Percentiles rank a stretch among this genome's conserved stretches.
Conservation (phyloP, 2,329 filamentous ascomycete species). For the Arthroderma sp. region DNA sequence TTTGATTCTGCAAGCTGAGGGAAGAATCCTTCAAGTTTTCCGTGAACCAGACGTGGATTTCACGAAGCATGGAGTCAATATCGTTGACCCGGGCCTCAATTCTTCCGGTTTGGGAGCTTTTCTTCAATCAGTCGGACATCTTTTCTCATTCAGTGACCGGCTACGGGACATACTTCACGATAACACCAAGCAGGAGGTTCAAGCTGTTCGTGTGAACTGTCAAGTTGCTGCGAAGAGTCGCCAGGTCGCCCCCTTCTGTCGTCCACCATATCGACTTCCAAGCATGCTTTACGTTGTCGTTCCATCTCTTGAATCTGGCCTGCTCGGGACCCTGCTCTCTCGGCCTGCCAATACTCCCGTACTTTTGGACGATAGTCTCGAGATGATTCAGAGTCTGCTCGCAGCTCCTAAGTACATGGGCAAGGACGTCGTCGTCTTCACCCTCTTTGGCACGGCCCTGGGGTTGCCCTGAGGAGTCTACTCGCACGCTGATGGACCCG, state of each 20-base stretch:
- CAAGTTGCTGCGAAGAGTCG: neutral
- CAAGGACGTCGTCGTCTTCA: neutral
- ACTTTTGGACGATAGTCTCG: constrained; percentile 1
- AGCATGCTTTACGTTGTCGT: neutral
- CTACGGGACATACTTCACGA: neutral
- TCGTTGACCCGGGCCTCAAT: neutral
- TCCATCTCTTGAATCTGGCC: neutral
- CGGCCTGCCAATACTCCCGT: neutral
- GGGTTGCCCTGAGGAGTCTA: neutral
- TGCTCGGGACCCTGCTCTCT: neutral
- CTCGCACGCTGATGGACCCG: neutral
- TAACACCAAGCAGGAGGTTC: neutral
- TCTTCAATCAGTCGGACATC: neutral
- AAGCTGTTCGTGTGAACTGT: neutral
- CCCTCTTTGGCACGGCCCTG: neutral
- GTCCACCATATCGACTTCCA: constrained; percentile 3
- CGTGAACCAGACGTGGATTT: constrained; percentile 3
- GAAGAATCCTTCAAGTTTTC: neutral
- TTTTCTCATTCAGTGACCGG: neutral
- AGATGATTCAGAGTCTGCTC: neutral
- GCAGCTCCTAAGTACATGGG: neutral
- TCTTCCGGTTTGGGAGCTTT: neutral
- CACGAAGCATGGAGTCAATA: constrained; percentile 4
- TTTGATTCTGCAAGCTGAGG: no score
- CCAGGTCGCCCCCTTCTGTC: neutral